Base-by-base conservation (phyloP, 2,329 filamentous ascomycete species). In the Arthrobotrys conoides region DNA sequence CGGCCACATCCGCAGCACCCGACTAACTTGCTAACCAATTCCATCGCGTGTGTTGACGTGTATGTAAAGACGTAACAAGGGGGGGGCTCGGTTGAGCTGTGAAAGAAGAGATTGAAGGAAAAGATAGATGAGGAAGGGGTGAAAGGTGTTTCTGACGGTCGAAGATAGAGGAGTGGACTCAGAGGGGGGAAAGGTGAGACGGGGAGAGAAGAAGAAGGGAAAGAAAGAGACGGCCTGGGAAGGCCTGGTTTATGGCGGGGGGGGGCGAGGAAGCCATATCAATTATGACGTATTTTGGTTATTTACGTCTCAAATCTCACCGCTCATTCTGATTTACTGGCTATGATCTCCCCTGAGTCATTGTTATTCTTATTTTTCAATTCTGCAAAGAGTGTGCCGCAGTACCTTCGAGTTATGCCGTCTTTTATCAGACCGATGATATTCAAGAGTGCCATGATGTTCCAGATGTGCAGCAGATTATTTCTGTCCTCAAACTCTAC, bases 61-160 rank as follows among this genome's bases (percentile, higher is more conserved):
- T 63, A 63, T 14, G 41, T 73, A 61, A 67, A 71, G 64, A 49
- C 44, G 59, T 67, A 71, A 75, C 57, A 72, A 67, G 53, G 53
- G 68, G 79, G 79, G 33, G 20, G 33, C 51, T 65, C 44, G 67
- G 68, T 70, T 64, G 57, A 33, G 80, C 63, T 53, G 49, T 61
- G 53, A 53, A 51, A 71, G 66, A 75, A n/a, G 80, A 80, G 36
- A 77, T 76, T 5, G 80, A 81, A 18, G 64, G 53, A 81, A 38
- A 70, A 80, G 55, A 44, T 24, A 61, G 68, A 69, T 49, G 65
- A 53, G 61, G 65, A 76, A 70, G 14, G 49, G 22, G 2, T n/a
- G 48, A 61, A 36, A 55, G 53, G 14, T 61, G 66, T 59, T 48
- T 41, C 24, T 16, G 16, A 14, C 38, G 51, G 48, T 71, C 36